Evolutionary conservation across 2,329 filamentous ascomycete genomes (phyloP), one percentile per base, ranked within the genome.

Genomic region (Talaromyces sp.): DNA sequence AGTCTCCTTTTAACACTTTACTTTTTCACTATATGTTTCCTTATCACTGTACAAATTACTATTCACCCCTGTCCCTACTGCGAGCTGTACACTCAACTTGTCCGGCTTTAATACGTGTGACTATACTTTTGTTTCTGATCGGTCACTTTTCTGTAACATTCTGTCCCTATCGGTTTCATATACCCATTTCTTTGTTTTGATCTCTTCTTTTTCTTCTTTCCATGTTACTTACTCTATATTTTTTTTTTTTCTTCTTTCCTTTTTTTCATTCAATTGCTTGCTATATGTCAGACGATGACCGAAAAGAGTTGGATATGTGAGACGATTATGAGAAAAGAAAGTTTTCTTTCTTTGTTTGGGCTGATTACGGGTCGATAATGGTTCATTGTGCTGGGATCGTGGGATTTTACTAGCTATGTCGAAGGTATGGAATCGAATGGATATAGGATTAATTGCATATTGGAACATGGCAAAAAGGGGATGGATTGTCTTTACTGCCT

Each of bases 91-190:
- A 54, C 3, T 54, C 52, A 33, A 37, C 9, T 11, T 35, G 31
- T 35, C 9, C 5, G 13, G 52, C 33, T 37, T 19, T 39, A 31
- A 61, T 17, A 45, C 27, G 25, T 60, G 57, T 62, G 60, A 41
- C 59, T 56, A 33, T 19, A n/a, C 56, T 8, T 56, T 22, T 17
- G 0, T 6, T 56, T 56, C 7, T 56, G n/a, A 11, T 37, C 39
- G 52, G 33, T 39, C 52, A 56, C 39, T 43, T 60, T 57, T 50
- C 39, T 68, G 52, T 61, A 57, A 54, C 45, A 61, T 62, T 58
- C 63, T 62, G 63, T 65, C 63, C 66, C 47, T 67, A 67, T 61
- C 60, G 66, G 45, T 58, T 54, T 54, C 19, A 64, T 66, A 58
- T 58, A 58, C 62, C 56, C 50, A 22, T 5, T 35, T 39, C 19